A percentile compares a stretch with the other conserved stretches of the same genome.
Evolutionary conservation across 306 rosid species (phyloP).

Genomic region (Vigna trinervia): DNA sequence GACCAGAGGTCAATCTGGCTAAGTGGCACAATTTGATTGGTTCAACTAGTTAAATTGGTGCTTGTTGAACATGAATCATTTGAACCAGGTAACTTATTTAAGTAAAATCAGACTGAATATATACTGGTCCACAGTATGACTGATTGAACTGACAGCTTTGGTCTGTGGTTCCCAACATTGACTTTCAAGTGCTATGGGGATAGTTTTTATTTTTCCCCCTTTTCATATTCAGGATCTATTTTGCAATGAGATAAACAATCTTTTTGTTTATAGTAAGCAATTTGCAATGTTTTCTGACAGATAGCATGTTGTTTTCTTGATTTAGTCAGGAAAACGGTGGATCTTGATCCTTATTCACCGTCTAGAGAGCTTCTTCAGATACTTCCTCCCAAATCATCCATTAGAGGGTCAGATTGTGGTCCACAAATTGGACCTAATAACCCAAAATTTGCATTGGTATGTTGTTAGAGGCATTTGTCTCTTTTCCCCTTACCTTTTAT

Average conservation of each 20-base stretch:
- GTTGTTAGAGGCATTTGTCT: conserved; percentile 1
- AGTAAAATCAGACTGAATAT: conserved; percentile 12
- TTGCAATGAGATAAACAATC: not conserved
- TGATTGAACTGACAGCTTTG: not conserved
- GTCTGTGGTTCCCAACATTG: conserved; percentile 15
- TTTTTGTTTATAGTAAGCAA: not conserved
- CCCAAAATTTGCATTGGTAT: conserved; percentile 70
- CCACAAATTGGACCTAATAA: conserved; percentile 87
- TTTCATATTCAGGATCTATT: not conserved
- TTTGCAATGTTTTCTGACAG: conserved; percentile 41
- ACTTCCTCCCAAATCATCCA: conserved; percentile 79
- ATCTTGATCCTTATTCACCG: conserved; percentile 72
- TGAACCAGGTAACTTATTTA: not conserved
- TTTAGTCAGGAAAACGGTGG: conserved; percentile 72
- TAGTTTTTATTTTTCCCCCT: not conserved
- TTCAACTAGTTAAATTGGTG: conserved; percentile 1
- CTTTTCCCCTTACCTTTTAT: not conserved
- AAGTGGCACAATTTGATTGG: conserved; percentile 10
- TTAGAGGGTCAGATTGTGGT: conserved; percentile 79
- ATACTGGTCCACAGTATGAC: conserved; percentile 5
- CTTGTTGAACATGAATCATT: conserved; percentile 11
- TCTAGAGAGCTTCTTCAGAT: conserved; percentile 82
- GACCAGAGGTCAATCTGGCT: not conserved
- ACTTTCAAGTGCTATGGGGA: not conserved
- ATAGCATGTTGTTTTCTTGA: conserved; percentile 42